Evolutionary conservation across 306 rosid species (phyloP), one percentile per base, ranked within the genome.

Genomic region (Pterocarpus santalinus): DNA sequence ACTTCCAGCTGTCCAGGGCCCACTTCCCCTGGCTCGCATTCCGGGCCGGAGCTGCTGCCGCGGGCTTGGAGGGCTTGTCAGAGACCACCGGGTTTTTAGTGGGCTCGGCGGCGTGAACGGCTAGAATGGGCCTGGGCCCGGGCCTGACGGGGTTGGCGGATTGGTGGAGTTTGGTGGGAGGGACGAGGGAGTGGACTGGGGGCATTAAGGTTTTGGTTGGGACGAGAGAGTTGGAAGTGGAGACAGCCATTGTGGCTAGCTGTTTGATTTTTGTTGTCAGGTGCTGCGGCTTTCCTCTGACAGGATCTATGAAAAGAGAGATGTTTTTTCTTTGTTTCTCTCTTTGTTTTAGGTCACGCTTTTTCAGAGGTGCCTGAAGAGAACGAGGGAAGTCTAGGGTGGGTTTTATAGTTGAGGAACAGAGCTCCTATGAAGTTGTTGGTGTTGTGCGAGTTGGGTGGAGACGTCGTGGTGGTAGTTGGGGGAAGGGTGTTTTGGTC

Each of bases 81-180:
- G 97, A 80, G 60, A 91, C 91, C 3, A 88, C 75, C 1, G 98
- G 94, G 47, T 88, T 92, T 77, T 92, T 90, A 7, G 97, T 89
- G 0, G 99, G 97, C 34, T 93, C 99, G 13, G 99, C 92, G 2
- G 99, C 97, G 65, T 91, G 97, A 16, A 88, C 96, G 62, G 97
- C 93, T 0, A 85, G 6, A 67, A 87, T 85, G 58, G 90, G 77
- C 8, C 77, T 33, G 16, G 82, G 36, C 49, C 16, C 41, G 83
- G 53, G 39, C 44, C 17, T 61, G 88, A 47, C 43, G 49, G 75
- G 60, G 56, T 86, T 49, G 65, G 90, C 74, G 8, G 91, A 81
- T 46, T 78, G 90, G 80, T 57, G 81, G 69, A 82, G 66, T 82
- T 72, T 87, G 74, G 87, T 73, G 65, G 82, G 56, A n/a, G 89